Base-by-base conservation (phyloP, 495 filamentous ascomycete genomes). In the Daldinia concentrica region DNA sequence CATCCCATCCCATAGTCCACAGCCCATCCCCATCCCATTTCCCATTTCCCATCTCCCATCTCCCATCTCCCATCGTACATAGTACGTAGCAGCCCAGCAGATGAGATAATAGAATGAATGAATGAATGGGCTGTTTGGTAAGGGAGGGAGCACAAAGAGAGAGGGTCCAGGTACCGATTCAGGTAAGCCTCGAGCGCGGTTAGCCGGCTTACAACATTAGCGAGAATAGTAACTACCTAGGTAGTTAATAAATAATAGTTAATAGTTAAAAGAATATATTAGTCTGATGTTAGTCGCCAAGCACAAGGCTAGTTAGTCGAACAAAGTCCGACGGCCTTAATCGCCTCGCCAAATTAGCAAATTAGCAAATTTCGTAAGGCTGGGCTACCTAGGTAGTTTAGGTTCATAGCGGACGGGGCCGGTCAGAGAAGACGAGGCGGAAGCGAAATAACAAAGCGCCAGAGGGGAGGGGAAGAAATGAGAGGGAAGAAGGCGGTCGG, bases 361-460 rank as follows among this genome's bases (percentile, higher is more conserved):
- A 64, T 72, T 51, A 36, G 64, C 32, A 64, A 55, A 72, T 68
- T 72, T 72, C 69, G 64, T 41, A 64, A 51, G 57, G 58, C 27
- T 22, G 26, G 41, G 7, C 34, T 26, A 36, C 34, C 34, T 36
- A 11, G 29, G 1, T 34, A 36, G 34, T 34, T 54, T 29, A 50
- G 34, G 27, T 64, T 56, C 32, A 32, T 62, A 63, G 69, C 59
- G 59, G 22, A 57, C 55, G 27, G 27, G 26, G 26, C 36, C 45
- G 29, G 14, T 37, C 36, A 51, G 17, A 29, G n/a, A 32, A 36
- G 34, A 14, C 17, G 50, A 58, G 22, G 34, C 26, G 30, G 56
- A 70, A 65, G 45, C 56, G 56, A 60, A 22, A 61, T 62, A 51
- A 59, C 24, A n/a, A 62, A 56, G 32, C 11, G 26, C 15, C 30